Evolutionary conservation across 148 eudicot species (phyloP), one percentile per base, ranked within the genome.

Genomic region (Arbutus unedo): DNA sequence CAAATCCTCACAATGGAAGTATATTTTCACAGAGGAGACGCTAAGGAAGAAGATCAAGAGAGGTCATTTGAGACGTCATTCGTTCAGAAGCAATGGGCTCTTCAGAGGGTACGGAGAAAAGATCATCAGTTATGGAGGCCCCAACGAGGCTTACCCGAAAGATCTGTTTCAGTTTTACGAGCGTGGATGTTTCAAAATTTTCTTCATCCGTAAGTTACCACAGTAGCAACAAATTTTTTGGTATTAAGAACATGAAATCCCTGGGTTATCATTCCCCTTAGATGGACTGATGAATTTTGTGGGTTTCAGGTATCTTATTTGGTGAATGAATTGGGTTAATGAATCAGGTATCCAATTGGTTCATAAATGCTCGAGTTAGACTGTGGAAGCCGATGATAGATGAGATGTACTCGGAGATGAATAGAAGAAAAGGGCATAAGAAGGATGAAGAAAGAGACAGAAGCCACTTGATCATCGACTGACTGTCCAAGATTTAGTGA

Each of bases 101-200:
- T 95, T 43, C 98, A 93, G 88, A 96, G 94, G 79, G 81, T 95
- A 53, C 88, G 86, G 80, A 89, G 90, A 80, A 91, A 91, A 88
- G 98, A 95, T 74, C 94, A 92, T 76, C 95, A 91, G 53, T 55
- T 93, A 49, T 93, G 98, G 98, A 90, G 95, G 83, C 98, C 98
- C 44, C 98, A 95, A 73, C 91, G 98, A 92, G 98, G 98, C 75
- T 86, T 95, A 87, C 98, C 98, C 0, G 98, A 95, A 87, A 89
- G 89, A 91, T 94, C 98, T 47, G 98, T 95, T 85, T 95, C 98
- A 0, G 94, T 94, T 79, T 87, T 95, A 72, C 85, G 98, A 9
- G 95, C 95, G 23, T 95, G 98, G 98, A 95, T 95, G 98, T 95
- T 95, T 82, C 98, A 95, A 76, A 95, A 95, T 87, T 95, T 95